phyloP scores from a whole-genome alignment of 495 filamentous ascomycete species.

The Talaromyces ruber region DNA sequence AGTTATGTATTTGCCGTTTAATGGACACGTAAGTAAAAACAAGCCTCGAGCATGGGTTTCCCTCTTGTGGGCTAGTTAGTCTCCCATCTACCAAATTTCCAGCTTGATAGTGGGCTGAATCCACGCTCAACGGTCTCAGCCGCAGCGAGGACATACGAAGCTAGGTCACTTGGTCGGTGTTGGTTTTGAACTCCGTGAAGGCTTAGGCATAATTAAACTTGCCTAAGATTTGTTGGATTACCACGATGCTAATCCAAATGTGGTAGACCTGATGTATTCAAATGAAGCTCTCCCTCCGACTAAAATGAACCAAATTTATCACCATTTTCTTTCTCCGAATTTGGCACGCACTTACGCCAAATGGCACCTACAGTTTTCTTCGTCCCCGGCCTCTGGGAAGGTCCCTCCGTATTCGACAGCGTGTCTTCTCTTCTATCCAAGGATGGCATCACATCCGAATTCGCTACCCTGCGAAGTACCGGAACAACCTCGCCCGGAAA shows the following conservation, averaged over 20 bases:
- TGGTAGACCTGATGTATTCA: neutral
- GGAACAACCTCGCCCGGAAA: conserved; percentile 14
- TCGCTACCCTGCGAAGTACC: conserved; percentile 13
- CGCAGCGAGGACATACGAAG: neutral
- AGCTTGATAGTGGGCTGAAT: neutral
- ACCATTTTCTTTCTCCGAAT: neutral
- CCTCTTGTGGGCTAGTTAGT: neutral
- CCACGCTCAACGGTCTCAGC: neutral
- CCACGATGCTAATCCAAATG: neutral
- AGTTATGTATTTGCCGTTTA: neutral
- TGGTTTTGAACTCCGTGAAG: neutral
- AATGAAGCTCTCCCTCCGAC: neutral
- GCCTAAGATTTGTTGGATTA: neutral
- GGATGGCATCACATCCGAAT: conserved; percentile 9
- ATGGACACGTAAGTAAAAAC: neutral
- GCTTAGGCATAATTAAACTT: neutral
- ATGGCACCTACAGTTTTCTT: conserved; percentile 21
- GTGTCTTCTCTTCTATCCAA: conserved; percentile 9
- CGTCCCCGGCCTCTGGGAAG: conserved; percentile 26
- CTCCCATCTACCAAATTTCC: neutral
- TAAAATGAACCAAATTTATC: neutral
- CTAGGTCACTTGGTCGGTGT: neutral
- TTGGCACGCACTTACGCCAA: neutral
- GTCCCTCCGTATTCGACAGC: conserved; percentile 13
- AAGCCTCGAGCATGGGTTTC: neutral